Evolutionary conservation across 257 asterid genomes (phyloP).

Genomic region (Nicotiana tomentosiformis): DNA sequence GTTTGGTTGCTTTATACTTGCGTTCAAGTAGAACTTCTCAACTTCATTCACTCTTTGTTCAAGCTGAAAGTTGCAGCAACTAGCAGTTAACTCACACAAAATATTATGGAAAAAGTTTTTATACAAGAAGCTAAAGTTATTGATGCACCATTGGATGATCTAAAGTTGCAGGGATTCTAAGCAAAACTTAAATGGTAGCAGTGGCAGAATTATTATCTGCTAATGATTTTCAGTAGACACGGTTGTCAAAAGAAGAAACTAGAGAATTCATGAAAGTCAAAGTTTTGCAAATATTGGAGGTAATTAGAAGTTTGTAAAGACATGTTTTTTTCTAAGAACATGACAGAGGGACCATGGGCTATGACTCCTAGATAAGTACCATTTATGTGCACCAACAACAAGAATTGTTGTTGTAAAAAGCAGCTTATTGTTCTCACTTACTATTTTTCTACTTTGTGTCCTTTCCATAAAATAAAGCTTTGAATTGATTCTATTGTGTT

Average conservation of each 20-base stretch:
- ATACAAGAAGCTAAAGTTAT: constrained; percentile 2
- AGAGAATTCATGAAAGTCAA: neutral
- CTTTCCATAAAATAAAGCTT: too few species aligned
- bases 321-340: neutral
- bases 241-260: neutral
- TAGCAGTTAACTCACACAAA: neutral
- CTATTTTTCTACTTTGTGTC: too few species aligned
- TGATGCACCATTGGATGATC: neutral
- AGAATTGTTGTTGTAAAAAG: neutral
- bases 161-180: neutral
- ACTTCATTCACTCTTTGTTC: constrained; percentile 71
- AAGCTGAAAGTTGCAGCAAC: constrained; percentile 40
- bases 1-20: constrained; percentile 34
- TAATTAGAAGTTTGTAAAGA: neutral
- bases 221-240: neutral
- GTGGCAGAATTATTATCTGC: neutral
- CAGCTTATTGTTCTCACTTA: too few species aligned
- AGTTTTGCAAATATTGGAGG: neutral
- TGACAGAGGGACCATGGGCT: neutral
- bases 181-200: neutral
- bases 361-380: neutral
- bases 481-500: neutral
- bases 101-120: constrained; percentile 8
- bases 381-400: neutral
- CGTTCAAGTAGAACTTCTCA: constrained; percentile 50